Conservation (phyloP, 78 protist species). For the Polysphondylium violaceum region DNA sequence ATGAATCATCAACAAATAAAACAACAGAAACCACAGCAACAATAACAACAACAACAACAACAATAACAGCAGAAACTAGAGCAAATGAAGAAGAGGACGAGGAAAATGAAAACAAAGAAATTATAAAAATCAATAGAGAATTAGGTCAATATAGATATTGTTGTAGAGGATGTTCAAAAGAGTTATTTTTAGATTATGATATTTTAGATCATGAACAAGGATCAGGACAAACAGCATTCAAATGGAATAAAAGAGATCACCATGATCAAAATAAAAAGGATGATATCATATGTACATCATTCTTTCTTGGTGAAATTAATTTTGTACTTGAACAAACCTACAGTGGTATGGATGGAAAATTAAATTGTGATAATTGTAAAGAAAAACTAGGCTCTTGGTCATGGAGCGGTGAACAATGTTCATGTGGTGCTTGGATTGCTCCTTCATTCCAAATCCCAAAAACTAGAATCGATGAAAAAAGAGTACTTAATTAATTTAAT, state of each 20-base stretch:
- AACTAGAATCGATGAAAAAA: slow-evolving; percentile 59
- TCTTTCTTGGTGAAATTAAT: slow-evolving; percentile 27
- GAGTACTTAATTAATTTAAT: slow-evolving; percentile 5
- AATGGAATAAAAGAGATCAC: slow-evolving; percentile 34
- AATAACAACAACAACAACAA: neutral
- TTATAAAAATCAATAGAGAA: too few species aligned
- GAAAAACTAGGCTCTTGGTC: slow-evolving; percentile 66
- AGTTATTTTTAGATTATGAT: slow-evolving; percentile 32
- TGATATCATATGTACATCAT: slow-evolving; percentile 14
- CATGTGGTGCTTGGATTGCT: slow-evolving; percentile 57
- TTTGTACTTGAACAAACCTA: neutral
- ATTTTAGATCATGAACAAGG: slow-evolving; percentile 43
- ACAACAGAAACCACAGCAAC: neutral
- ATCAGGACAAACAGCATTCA: slow-evolving; percentile 43
- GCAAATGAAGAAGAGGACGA: neutral
- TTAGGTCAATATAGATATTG: slow-evolving; percentile 31
- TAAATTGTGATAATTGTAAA: slow-evolving; percentile 34
- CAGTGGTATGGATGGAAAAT: slow-evolving; percentile 10
- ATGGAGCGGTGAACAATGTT: slow-evolving; percentile 68
- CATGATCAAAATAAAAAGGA: slow-evolving; percentile 4
- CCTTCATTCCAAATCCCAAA: slow-evolving; percentile 69
- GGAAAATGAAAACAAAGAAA: neutral
- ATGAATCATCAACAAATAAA: neutral
- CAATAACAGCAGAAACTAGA: neutral
- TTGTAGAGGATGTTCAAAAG: slow-evolving; percentile 57